Evolutionary conservation across 176 grass and related monocot genomes (phyloP).

Genomic region (Guadua angustifolia): DNA sequence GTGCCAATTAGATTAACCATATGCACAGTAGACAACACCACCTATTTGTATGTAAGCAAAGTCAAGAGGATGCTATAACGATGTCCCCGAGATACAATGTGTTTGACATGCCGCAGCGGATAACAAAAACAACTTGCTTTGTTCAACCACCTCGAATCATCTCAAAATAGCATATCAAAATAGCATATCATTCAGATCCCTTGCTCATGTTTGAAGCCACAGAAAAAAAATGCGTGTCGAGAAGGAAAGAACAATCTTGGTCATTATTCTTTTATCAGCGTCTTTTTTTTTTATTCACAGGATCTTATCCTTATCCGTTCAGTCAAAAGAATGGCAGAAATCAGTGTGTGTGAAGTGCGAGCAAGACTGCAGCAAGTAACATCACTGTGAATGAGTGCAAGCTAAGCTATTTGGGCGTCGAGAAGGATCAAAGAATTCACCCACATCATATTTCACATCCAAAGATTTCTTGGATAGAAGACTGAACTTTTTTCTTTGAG

Average conservation of each 20-base stretch:
- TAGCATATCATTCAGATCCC: no score
- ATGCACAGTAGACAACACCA: not conserved
- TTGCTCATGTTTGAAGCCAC: not conserved
- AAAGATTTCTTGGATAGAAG: conserved; percentile 1
- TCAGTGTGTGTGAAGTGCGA: not conserved
- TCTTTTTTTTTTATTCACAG: not conserved
- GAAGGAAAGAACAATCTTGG: not conserved
- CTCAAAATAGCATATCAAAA: not conserved
- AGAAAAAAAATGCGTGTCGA: not conserved
- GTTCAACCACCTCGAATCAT: conserved; percentile 8
- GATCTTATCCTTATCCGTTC: not conserved
- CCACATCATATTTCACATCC: conserved; percentile 15
- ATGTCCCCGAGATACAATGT: not conserved
- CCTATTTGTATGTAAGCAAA: not conserved
- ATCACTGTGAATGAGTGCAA: not conserved
- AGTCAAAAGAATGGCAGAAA: conserved; percentile 17
- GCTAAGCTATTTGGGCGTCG: not conserved
- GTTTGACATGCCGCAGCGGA: not conserved
- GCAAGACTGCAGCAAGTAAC: not conserved
- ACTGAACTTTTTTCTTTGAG: not conserved
- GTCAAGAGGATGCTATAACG: not conserved
- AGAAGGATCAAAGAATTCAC: not conserved
- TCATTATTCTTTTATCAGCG: not conserved
- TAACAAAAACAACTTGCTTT: not conserved
- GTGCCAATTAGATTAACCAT: not conserved